Evolutionary conservation across 768 basidiomycete genomes (phyloP).

Genomic region (Auriculariales sp.): DNA sequence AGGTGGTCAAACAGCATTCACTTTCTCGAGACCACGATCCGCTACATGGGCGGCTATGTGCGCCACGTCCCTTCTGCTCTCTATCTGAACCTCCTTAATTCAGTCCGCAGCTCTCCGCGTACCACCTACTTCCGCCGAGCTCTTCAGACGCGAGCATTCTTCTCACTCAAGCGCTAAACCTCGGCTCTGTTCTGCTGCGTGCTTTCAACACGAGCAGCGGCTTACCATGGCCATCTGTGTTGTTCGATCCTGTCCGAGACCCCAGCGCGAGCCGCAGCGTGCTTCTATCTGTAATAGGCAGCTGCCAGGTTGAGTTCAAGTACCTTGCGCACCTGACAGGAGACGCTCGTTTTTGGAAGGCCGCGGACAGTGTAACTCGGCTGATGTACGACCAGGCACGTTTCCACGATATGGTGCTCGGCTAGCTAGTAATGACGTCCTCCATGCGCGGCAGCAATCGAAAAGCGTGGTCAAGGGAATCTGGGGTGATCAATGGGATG

Average conservation of each 20-base stretch:
- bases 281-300: not conserved
- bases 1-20: slow-evolving; percentile 3
- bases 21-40: slow-evolving; percentile 26
- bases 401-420: not conserved
- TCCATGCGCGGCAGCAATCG: too few relatives aligned
- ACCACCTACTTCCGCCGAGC: slow-evolving; percentile 6
- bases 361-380: not conserved
- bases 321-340: slow-evolving; percentile 9
- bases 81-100: too few relatives aligned
- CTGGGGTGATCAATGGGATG: slow-evolving; percentile 5
- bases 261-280: not conserved
- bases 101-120: slow-evolving; percentile 5
- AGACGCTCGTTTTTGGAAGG: slow-evolving; percentile 1
- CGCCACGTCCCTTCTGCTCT: not conserved
- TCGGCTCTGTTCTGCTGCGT: slow-evolving; percentile 4
- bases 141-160: slow-evolving; percentile 6
- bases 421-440: too few relatives aligned
- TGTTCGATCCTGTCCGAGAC: not conserved
- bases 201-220: slow-evolving; percentile 8
- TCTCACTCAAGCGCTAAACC: slow-evolving; percentile 6
- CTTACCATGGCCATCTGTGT: slow-evolving; percentile 4
- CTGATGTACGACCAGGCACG: not conserved
- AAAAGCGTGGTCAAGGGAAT: slow-evolving; percentile 2
- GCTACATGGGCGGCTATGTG: slow-evolving; percentile 27
- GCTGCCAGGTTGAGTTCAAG: slow-evolving; percentile 6